Evolutionary conservation across 192 early-diverging fungal species (phyloP), one percentile per base, ranked within the genome.

Genomic region (Gigaspora rosea): DNA sequence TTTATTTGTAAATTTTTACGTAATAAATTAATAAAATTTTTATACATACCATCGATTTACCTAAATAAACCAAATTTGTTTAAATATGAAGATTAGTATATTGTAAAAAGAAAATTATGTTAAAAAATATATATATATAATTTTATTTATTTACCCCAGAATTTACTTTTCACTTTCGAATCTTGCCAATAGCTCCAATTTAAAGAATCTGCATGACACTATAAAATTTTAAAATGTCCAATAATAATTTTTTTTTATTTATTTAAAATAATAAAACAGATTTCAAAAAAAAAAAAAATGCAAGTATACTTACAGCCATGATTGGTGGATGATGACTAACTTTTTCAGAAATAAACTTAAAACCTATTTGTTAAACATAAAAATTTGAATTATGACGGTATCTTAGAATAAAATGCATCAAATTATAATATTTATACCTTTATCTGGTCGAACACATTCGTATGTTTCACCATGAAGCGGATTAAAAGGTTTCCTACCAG

Each of bases 381-480:
- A 27, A 46, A 56, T 18, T 20, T 18, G 4, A 69, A 16, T 56
- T 15, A 22, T 15, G 61, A 61, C 15, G 36, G 32, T 20, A 11
- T n/a, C 52, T 15, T 41, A 48, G 16, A 62, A 54, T 13, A 18
- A 32, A n/a, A 54, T 12, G 4, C 8, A 58, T 32, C 10, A 58
- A 47, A 58, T 0, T 50, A 75, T 56, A 56, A 56, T 1, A 52
- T 56, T 56, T 18, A 56, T 56, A 56, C 78, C 95, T 74, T 87
- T 90, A 78, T 94, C 93, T 7, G 92, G 87, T 13, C 95, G 86
- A 72, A 95, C 89, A 81, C 84, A 91, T 80, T 99, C 98, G 83
- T 95, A 99, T 0, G 98, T 99, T 81, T 99, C 98, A 63, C 96
- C 96, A 80, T 96, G 90, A 54, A 99, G 87, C n/a, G 98, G 98